Conservation (phyloP, 2,329 filamentous ascomycete species). For the Neonectria ditissima region DNA sequence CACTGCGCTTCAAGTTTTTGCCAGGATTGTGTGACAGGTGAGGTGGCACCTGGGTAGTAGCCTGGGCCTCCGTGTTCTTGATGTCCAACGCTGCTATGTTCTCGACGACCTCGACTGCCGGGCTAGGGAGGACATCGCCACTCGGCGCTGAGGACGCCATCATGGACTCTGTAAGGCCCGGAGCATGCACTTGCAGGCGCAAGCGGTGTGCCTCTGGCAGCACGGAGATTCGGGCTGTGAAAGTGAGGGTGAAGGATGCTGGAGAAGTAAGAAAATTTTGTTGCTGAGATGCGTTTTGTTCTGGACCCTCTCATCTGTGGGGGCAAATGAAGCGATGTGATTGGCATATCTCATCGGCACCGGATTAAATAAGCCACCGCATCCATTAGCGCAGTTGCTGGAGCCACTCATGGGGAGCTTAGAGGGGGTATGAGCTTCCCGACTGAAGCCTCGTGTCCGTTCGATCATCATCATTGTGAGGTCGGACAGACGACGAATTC, state of each 20-base stretch:
- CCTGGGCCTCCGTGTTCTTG: constrained; percentile 37
- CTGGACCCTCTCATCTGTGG: constrained; percentile 33
- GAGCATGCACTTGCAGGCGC: constrained; percentile 43
- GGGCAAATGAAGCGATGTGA: not conserved
- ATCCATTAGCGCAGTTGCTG: not conserved
- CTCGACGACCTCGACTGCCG: constrained; percentile 34
- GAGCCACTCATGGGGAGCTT: constrained; percentile 37
- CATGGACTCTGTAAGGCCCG: constrained; percentile 30
- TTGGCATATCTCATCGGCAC: not conserved
- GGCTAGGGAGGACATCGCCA: constrained; percentile 35
- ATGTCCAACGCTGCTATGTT: constrained; percentile 45
- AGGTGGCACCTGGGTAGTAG: constrained; percentile 56
- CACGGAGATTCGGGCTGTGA: constrained; percentile 31
- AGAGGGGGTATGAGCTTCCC: constrained; percentile 20
- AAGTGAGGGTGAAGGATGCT: constrained; percentile 38
- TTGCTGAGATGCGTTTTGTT: constrained; percentile 39
- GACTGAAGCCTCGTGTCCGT: constrained; percentile 37
- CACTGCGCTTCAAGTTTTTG: constrained; percentile 84
- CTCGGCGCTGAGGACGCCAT: constrained; percentile 44
- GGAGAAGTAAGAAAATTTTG: constrained; percentile 36
- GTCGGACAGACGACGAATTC: constrained; percentile 23
- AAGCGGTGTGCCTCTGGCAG: constrained; percentile 35
- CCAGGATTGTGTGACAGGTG: constrained; percentile 78
- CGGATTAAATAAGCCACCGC: constrained; percentile 28
- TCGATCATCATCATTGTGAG: constrained; percentile 30